Percentiles rank a stretch among this genome's conserved stretches.
These are phyloP conservation scores for Synchytrium microbalum DNA, from an alignment of 371 early-diverging fungal genomes.

Conservation along the genomic window DNA sequence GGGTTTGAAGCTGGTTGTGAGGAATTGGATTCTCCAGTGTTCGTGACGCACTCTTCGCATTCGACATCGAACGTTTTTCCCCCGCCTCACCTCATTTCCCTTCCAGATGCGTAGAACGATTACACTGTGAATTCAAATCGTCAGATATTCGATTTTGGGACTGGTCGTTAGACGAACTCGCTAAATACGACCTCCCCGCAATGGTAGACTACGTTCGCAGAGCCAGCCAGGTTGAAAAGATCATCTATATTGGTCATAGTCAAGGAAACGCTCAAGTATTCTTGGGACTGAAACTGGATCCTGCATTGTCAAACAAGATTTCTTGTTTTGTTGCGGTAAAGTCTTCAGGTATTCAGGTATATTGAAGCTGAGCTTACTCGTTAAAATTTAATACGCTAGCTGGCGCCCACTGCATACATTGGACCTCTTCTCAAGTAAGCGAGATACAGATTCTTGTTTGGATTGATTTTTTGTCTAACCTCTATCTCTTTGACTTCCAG, in stretches of 20 bases:
- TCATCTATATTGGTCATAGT: slow-evolving; percentile 92
- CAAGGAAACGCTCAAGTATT: slow-evolving; percentile 79
- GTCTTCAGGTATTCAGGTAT: too few species aligned
- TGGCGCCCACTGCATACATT: slow-evolving; percentile 49
- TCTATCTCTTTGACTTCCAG: too few species aligned
- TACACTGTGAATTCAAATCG: slow-evolving; percentile 17
- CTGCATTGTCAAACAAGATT: slow-evolving; percentile 32
- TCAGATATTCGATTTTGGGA: slow-evolving; percentile 75
- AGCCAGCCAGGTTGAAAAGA: slow-evolving; percentile 45
- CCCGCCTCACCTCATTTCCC: too few species aligned
- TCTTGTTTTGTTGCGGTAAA: slow-evolving; percentile 46
- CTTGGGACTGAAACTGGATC: slow-evolving; percentile 37
- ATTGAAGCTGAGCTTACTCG: too few species aligned
- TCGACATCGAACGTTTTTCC: slow-evolving; percentile 54
- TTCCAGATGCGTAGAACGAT: slow-evolving; percentile 14
- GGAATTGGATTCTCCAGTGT: too few species aligned
- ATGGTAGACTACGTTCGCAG: slow-evolving; percentile 55
- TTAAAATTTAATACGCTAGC: too few species aligned
- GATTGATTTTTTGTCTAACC: not conserved
- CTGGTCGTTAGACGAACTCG: slow-evolving; percentile 88
- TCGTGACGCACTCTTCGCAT: slow-evolving; percentile 25
- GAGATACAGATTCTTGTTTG: not conserved
- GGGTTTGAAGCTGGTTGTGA: slow-evolving; percentile 73
- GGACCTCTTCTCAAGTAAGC: slow-evolving; percentile 39
- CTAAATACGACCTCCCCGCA: slow-evolving; percentile 77